These are phyloP conservation scores for Xylariomycetidae sp. DNA, from an alignment of 2,329 filamentous ascomycete species.

Conservation along the genomic window DNA sequence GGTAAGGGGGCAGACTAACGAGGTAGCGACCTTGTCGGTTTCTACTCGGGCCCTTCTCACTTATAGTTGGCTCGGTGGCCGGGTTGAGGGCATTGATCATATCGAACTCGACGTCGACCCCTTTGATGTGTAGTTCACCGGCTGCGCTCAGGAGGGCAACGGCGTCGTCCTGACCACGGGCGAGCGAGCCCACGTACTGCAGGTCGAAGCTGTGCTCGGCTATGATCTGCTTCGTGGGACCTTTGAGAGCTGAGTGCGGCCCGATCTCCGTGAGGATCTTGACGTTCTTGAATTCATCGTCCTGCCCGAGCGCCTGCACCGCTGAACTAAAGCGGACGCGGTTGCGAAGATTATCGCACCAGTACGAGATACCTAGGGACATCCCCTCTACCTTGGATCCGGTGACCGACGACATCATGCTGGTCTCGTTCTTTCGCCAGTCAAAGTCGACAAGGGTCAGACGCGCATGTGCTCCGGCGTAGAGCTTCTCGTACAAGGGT, in stretches of 20 bases:
- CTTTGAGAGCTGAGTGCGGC: constrained; percentile 26
- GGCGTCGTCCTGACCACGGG: constrained; percentile 16
- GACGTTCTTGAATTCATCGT: constrained; percentile 21
- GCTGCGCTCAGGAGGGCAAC: constrained; percentile 16
- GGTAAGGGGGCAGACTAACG: constrained; percentile 25
- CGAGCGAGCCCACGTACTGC: constrained; percentile 17
- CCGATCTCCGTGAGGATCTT: constrained; percentile 22
- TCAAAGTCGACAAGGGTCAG: constrained; percentile 11
- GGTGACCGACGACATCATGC: constrained; percentile 21
- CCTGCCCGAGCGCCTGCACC: constrained; percentile 31
- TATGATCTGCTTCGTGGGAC: constrained; percentile 32
- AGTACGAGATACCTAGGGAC: constrained; percentile 15
- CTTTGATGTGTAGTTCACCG: constrained; percentile 19
- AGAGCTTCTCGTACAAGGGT: constrained; percentile 15
- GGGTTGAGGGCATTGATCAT: constrained; percentile 10
- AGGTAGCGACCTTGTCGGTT: constrained; percentile 7
- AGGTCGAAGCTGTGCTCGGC: constrained; percentile 11
- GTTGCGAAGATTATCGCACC: constrained; percentile 19
- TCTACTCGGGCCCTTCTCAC: not conserved
- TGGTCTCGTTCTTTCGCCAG: constrained; percentile 8
- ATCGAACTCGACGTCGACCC: constrained; percentile 18
- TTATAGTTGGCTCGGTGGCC: constrained; percentile 1
- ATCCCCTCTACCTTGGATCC: constrained; percentile 6
- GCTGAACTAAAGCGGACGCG: constrained; percentile 27
- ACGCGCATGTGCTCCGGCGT: constrained; percentile 4